Evolutionary conservation across 768 basidiomycete genomes (phyloP), one percentile per base, ranked within the genome.

Genomic region (Dioszegia hungarica): DNA sequence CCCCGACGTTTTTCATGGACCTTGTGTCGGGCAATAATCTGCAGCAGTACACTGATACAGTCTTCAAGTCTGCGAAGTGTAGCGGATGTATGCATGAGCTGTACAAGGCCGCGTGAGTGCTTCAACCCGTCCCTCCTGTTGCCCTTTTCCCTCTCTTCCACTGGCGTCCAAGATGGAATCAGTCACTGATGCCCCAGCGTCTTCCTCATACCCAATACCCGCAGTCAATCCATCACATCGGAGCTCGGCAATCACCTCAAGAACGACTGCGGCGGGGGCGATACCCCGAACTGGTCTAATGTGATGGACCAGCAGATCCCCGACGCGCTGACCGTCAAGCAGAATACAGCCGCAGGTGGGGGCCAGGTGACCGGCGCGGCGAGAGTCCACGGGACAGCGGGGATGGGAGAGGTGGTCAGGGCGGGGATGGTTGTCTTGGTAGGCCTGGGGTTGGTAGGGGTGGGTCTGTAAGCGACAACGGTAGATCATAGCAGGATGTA

Each of bases 21-120:
- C 59, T 75, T 1, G 50, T 70, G 0, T 59, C 70, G 14, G 71
- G 71, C 6, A 59, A 40, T 12, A 62, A 66, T 19, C 51, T 75
- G 11, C 38, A 62, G 11, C 63, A 68, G 51, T 75, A 68, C 50
- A 46, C 41, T 17, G 62, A 65, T 34, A 61, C 47, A 6, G 68
- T 73, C 14, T 75, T 71, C 34, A 57, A 40, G 4, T 36, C 47
- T 3, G 60, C 68, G n/a, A 25, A 60, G 59, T 75, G 74, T 56
- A 64, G 66, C 3, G 74, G 74, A 25, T 75, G 74, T 41, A 68
- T 71, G 64, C 66, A 72, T 51, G 71, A 75, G 54, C 34, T 75
- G 34, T 73, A 66, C 57, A 75, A 75, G 55, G 64, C 74, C 12
- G 67, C 71, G 67, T 69, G 24, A 59, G 68, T 69, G 17, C 20